A percentile compares a stretch with the other conserved stretches of the same genome.
phyloP scores from a whole-genome alignment of 108 stramenopile genomes.

The Hondaea fermentalgiana region DNA sequence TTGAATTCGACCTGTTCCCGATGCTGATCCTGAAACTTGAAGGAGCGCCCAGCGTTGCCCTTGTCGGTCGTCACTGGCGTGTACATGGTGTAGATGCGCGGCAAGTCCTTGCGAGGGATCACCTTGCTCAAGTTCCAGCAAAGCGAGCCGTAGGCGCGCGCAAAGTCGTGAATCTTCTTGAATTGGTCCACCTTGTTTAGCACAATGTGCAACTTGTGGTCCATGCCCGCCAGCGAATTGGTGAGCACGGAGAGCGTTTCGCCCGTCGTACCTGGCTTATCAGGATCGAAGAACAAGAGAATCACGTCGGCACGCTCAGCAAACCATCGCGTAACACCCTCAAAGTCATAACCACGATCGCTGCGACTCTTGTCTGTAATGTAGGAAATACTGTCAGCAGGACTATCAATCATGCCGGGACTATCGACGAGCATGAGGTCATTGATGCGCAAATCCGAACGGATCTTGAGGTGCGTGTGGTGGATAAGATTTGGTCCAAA shows the following conservation, averaged over 20 bases:
- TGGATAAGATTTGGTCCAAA: slow-evolving; percentile 92
- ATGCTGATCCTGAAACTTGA: slow-evolving; percentile 23
- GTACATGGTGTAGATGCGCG: slow-evolving; percentile 98
- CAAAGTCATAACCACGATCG: slow-evolving; percentile 97
- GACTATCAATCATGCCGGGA: slow-evolving; percentile 94
- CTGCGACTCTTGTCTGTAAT: slow-evolving; percentile 22
- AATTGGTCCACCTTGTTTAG: slow-evolving; percentile 81
- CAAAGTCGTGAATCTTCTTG: slow-evolving; percentile 88
- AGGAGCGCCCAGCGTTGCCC: slow-evolving; percentile 9
- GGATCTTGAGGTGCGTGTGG: slow-evolving; percentile 83
- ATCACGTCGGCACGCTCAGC: slow-evolving; percentile 96
- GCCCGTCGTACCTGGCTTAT: slow-evolving; percentile 88
- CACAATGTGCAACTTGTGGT: slow-evolving; percentile 96
- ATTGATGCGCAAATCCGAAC: slow-evolving; percentile 45
- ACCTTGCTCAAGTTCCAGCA: slow-evolving; percentile 97
- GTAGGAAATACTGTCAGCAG: slow-evolving; percentile 9
- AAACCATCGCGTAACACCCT: slow-evolving; percentile 85
- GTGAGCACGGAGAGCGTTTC: slow-evolving; percentile 88
- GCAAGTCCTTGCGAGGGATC: slow-evolving; percentile 69
- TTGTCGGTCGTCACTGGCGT: slow-evolving; percentile 49
- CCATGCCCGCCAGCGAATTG: slow-evolving; percentile 83
- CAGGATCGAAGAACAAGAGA: slow-evolving; percentile 95
- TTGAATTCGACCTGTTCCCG: not conserved
- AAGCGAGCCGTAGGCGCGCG: slow-evolving; percentile 90
- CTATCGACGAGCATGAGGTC: slow-evolving; percentile 83